Conservation (phyloP, 2,329 filamentous ascomycete species). For the Ascochyta fabae region DNA sequence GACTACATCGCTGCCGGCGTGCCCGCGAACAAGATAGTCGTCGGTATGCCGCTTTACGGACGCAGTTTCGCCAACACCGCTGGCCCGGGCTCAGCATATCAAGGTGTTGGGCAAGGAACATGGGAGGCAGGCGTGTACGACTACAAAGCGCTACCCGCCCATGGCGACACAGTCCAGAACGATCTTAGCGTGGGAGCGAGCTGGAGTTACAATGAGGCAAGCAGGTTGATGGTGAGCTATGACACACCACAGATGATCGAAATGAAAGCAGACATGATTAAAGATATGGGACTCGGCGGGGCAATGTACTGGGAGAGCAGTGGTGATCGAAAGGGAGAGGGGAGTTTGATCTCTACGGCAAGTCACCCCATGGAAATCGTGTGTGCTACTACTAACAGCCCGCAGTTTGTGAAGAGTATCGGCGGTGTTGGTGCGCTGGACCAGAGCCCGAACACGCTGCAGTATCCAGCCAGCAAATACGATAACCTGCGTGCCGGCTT, state of each 20-base stretch:
- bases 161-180: constrained; percentile 30
- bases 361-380: constrained; percentile 10
- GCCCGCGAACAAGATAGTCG: constrained; percentile 42
- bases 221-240: constrained; percentile 40
- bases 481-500: constrained; percentile 63
- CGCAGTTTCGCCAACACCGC: constrained; percentile 45
- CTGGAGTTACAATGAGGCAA: constrained; percentile 39
- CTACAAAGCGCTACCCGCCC: constrained; percentile 44
- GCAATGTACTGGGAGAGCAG: constrained; percentile 50
- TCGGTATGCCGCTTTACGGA: constrained; percentile 49
- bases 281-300: constrained; percentile 40
- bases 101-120: constrained; percentile 39
- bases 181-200: constrained; percentile 36
- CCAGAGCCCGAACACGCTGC: constrained; percentile 64
- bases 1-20: constrained; percentile 45
- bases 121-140: constrained; percentile 48
- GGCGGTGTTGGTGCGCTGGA: constrained; percentile 62
- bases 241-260: constrained; percentile 43
- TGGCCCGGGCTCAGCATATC: constrained; percentile 42
- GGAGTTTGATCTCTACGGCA: constrained; percentile 43
- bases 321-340: constrained; percentile 39
- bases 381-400: constrained; percentile 5
- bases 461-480: constrained; percentile 71
- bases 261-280: constrained; percentile 38
- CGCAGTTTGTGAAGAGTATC: constrained; percentile 59